phyloP scores from a whole-genome alignment of 306 rosid species.

The Quercus berberidifolia region DNA sequence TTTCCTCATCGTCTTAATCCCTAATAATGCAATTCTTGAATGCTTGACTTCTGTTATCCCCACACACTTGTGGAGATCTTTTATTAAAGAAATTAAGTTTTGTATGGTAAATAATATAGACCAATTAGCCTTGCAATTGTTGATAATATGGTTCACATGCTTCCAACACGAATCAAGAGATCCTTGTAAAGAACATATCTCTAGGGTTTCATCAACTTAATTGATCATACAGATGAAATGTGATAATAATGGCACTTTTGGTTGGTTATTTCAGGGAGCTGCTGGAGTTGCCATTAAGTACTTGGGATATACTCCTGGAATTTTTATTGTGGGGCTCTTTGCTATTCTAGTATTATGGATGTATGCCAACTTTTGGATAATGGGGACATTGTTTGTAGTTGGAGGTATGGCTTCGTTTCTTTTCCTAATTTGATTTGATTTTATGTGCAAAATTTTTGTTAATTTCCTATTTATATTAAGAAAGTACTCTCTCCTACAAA shows the following conservation, averaged over 20 bases:
- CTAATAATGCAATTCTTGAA: not conserved
- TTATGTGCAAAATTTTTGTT: not conserved
- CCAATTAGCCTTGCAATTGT: too few relatives aligned
- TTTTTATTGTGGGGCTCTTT: constrained; percentile 87
- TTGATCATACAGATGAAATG: constrained; percentile 6
- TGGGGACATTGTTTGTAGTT: constrained; percentile 80
- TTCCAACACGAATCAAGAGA: too few relatives aligned
- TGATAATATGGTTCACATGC: too few relatives aligned
- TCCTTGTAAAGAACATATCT: too few relatives aligned
- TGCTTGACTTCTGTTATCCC: not conserved
- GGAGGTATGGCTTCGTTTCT: constrained; percentile 62
- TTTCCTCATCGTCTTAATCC: not conserved
- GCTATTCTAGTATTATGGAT: constrained; percentile 93
- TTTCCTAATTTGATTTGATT: constrained; percentile 7
- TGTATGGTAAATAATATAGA: too few relatives aligned
- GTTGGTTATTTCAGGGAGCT: constrained; percentile 60
- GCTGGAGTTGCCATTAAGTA: constrained; percentile 85
- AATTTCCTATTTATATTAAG: not conserved
- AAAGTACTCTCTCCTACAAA: constrained; percentile 16
- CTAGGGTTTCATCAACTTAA: constrained; percentile 15
- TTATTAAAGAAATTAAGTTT: too few relatives aligned
- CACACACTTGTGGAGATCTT: not conserved
- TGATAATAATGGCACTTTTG: constrained; percentile 24
- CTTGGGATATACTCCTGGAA: constrained; percentile 94
- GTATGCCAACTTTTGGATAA: constrained; percentile 98